Evolutionary conservation across 1,139 yeast species (phyloP).

Genomic region (Sugiyamaella xylanicola): DNA sequence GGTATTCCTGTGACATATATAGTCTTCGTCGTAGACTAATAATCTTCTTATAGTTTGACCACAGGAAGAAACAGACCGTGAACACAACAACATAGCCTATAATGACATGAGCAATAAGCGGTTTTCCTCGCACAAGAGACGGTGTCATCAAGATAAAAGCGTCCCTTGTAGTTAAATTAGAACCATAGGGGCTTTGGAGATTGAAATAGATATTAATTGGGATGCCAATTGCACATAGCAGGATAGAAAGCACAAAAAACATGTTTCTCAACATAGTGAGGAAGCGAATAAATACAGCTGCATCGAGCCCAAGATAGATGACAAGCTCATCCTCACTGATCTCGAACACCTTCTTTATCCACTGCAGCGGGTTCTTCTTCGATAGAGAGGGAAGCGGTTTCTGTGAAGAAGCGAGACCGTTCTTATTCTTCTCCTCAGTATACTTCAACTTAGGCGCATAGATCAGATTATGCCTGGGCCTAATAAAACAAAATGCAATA

Average conservation of each 20-base stretch:
- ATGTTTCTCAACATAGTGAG: constrained; percentile 42
- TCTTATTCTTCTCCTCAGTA: constrained; percentile 26
- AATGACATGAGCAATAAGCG: constrained; percentile 43
- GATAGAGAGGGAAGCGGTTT: constrained; percentile 31
- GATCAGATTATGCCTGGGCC: constrained; percentile 43
- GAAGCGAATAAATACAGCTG: constrained; percentile 42
- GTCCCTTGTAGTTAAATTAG: constrained; percentile 36
- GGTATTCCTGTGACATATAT: constrained; percentile 38
- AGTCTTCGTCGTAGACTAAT: constrained; percentile 37
- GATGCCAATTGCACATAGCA: constrained; percentile 43
- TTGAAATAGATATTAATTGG: constrained; percentile 46
- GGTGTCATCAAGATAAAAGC: constrained; percentile 46
- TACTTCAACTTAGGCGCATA: constrained; percentile 42
- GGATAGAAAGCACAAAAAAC: constrained; percentile 39
- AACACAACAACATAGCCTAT: constrained; percentile 40
- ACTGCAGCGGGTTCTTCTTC: constrained; percentile 33
- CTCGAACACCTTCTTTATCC: constrained; percentile 37
- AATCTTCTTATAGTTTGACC: constrained; percentile 38
- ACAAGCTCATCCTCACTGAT: constrained; percentile 38
- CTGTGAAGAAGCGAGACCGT: constrained; percentile 3
- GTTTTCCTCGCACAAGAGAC: constrained; percentile 38
- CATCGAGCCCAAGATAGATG: constrained; percentile 44
- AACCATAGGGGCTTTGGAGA: constrained; percentile 29
- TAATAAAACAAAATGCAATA: constrained; percentile 38
- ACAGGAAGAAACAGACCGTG: constrained; percentile 38